Percentiles rank a stretch among this genome's conserved stretches.
These are phyloP conservation scores for Rhododendron ovatum DNA, from an alignment of 148 eudicot genomes.

Conservation along the genomic window DNA sequence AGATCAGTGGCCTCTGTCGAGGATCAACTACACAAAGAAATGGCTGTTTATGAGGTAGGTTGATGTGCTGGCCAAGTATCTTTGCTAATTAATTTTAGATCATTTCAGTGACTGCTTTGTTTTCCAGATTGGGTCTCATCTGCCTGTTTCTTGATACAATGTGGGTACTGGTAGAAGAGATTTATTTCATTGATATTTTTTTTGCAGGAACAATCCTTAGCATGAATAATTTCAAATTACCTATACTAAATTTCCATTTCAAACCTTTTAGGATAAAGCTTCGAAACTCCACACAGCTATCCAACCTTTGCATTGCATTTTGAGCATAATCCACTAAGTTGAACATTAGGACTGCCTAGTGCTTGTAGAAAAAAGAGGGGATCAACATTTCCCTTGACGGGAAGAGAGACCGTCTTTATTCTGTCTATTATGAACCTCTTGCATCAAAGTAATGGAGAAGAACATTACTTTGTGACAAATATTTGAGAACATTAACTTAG, in stretches of 20 bases:
- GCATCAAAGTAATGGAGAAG: background rate
- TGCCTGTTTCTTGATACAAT: background rate
- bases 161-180: background rate
- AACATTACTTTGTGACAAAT: background rate
- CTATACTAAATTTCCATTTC: background rate
- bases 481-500: background rate
- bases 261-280: background rate
- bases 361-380: background rate
- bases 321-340: background rate
- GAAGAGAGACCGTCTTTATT: background rate
- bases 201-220: background rate
- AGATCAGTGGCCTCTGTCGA: slow-evolving; percentile 81
- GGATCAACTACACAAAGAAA: slow-evolving; percentile 89
- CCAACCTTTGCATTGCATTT: background rate
- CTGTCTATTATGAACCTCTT: background rate
- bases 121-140: background rate
- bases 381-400: background rate
- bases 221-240: background rate
- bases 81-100: background rate
- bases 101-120: background rate
- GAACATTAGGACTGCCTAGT: background rate
- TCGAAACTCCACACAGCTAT: background rate
- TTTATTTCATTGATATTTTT: background rate
- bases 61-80: background rate
- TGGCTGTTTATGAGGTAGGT: slow-evolving; percentile 92